Evolutionary conservation across 164 flowering plant species (phyloP).

Genomic region (Stephania japonica): DNA sequence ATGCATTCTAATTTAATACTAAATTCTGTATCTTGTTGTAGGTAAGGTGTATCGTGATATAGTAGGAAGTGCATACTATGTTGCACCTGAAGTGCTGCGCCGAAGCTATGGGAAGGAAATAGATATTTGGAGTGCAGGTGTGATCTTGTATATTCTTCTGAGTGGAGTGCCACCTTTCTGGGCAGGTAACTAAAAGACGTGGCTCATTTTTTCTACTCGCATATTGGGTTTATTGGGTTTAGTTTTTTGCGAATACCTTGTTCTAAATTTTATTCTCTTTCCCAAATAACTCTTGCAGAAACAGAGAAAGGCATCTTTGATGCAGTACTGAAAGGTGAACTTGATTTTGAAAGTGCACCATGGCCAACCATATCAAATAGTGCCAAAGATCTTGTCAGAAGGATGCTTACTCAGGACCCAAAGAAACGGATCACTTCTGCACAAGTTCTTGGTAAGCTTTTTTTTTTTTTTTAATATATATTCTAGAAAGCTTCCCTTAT

Average conservation of each 20-base stretch:
- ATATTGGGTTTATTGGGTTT: conserved; percentile 2
- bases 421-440: conserved; percentile 69
- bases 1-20: neutral
- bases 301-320: conserved; percentile 81
- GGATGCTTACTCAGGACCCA: conserved; percentile 82
- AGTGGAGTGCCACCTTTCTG: conserved; percentile 86
- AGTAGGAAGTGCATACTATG: conserved; percentile 95
- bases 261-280: neutral
- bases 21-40: conserved; percentile 23
- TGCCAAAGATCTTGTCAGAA: conserved; percentile 79
- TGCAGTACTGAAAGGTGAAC: conserved; percentile 58
- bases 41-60: conserved; percentile 80
- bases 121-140: conserved; percentile 97
- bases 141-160: conserved; percentile 69
- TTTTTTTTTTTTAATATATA: neutral
- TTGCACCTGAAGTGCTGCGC: conserved; percentile 85
- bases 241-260: neutral
- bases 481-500: neutral
- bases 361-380: conserved; percentile 77
- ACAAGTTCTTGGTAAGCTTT: conserved; percentile 68
- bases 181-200: conserved; percentile 48
- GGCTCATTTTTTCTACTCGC: neutral
- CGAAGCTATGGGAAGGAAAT: conserved; percentile 88
- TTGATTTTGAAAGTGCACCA: conserved; percentile 66
- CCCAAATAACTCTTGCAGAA: conserved; percentile 34